Base-by-base conservation (phyloP, 2,329 filamentous ascomycete species). In the Sporothrix protearum region DNA sequence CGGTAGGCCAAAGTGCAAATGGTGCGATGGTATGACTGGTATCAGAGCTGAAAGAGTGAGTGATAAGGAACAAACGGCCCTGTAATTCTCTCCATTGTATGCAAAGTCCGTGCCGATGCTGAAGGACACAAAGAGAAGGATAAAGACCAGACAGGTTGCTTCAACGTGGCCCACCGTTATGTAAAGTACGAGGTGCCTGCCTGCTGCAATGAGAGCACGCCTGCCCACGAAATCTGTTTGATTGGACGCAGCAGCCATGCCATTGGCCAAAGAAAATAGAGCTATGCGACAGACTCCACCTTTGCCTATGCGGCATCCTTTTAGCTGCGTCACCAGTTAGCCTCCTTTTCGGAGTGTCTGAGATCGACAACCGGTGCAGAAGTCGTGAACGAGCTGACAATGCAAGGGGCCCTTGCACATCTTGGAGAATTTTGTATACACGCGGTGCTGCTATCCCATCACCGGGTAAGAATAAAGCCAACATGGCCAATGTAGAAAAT, bases 161-260 rank as follows among this genome's bases (percentile, higher is more conserved):
- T 36, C 36, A 28, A 22, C 10, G 2, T 25, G 22, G 22, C 36
- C 36, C n/a, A n/a, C 12, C 36, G 22, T 45, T 45, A 36, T 64
- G 36, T 3, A 64, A 61, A 45, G 55, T 61, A 61, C 57, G 19
- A 42, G 36, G 57, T 57, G 53, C 22, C 36, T n/a, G n/a, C n/a
- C 49, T 25, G 57, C 8, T 33, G 10, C 19, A 12, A 28, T 25
- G 12, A 28, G 22, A 53, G 49, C 49, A 53, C 49, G 49, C 28
- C 16, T 30, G 7, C 64, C 66, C 66, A 57, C 30, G 49, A 55
- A 33, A 57, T n/a, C 30, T 12, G 25, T 28, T 19, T 55, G 66
- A 68, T 68, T 68, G 66, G 66, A 30, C 33, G 8, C 33, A 68
- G 47, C 33, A 9, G 33, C 47, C 25, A n/a, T 66, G 42, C n/a